Base-by-base conservation (phyloP, 495 filamentous ascomycete genomes). In the Talaromyces trachyspermus region DNA sequence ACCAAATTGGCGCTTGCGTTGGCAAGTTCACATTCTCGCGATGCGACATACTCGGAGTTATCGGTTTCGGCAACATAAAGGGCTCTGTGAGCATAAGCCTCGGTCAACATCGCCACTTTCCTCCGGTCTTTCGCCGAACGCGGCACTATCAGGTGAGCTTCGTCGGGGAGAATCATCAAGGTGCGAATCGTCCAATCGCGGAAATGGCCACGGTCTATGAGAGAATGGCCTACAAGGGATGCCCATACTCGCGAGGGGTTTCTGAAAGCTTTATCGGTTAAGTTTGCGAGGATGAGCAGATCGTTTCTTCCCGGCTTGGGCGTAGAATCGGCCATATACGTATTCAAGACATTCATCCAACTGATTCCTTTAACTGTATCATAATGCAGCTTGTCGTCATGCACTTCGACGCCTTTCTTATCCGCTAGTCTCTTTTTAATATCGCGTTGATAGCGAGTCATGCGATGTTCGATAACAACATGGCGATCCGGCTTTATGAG, bases 401-500 rank as follows among this genome's bases (percentile, higher is more conserved):
- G 30, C 20, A 46, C 9, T 30, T 44, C 17, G 17, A 37, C 20
- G 11, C 18, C 29, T n/a, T 46, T 29, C 32, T 36, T 23, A 11
- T 26, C 10, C 54, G 83, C 68, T 5, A 95, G 26, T 69, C 0
- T 79, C 74, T 18, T 78, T 53, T 17, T 94, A 77, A 48, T 80
- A 72, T 0, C 69, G 7, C 66, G 48, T 60, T 84, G 87, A 6
- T 62, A 22, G 0, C 62, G 20, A 18, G 39, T 47, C 1, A 65
- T 49, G 37, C 80, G 70, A 1, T 81, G 81, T 51, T 95, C 88
- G 49, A 95, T 60, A 41, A 97, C 66, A 24, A 95, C 63, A 70
- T 97, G 91, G 0, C 75, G 79, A 38, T 84, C 78, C 14, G 91
- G 91, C 53, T 84, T 63, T 25, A 97, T 66, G 29, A 71, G 66